Evolutionary conservation across 2,329 filamentous ascomycete species (phyloP).

Genomic region (Colletotrichum paranaense): DNA sequence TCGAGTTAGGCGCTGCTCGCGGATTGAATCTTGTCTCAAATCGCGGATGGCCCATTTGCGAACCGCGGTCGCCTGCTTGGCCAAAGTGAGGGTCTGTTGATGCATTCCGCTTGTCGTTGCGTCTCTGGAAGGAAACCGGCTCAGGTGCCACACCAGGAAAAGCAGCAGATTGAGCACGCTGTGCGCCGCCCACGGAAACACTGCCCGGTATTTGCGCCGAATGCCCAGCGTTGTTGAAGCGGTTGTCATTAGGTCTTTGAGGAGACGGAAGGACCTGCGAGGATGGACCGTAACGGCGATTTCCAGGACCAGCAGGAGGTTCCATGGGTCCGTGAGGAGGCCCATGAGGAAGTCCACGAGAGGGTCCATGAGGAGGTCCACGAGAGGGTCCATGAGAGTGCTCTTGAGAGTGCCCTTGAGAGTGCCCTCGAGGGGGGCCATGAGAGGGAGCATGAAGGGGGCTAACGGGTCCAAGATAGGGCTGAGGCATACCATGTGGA

Average conservation of each 20-base stretch:
- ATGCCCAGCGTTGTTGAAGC: background rate
- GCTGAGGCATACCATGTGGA: background rate
- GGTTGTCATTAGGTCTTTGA: background rate
- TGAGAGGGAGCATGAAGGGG: background rate
- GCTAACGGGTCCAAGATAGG: background rate
- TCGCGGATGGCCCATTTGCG: background rate
- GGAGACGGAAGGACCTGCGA: background rate
- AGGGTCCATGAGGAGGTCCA: no score
- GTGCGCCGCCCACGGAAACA: background rate
- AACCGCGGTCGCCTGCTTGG: background rate
- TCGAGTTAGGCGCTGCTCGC: background rate
- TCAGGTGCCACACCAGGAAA: background rate
- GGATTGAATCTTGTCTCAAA: background rate
- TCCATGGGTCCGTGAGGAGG: background rate
- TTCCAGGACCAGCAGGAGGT: background rate
- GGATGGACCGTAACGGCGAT: background rate
- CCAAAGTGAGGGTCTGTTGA: background rate
- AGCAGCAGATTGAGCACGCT: background rate
- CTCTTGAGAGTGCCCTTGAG: no score
- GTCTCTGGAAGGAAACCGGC: background rate
- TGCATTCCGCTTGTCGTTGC: background rate
- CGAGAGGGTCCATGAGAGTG: no score
- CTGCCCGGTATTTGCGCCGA: background rate
- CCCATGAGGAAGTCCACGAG: background rate
- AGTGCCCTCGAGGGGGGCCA: background rate